phyloP scores from a whole-genome alignment of 2,329 filamentous ascomycete species.

The Zasmidium citrigriseum region DNA sequence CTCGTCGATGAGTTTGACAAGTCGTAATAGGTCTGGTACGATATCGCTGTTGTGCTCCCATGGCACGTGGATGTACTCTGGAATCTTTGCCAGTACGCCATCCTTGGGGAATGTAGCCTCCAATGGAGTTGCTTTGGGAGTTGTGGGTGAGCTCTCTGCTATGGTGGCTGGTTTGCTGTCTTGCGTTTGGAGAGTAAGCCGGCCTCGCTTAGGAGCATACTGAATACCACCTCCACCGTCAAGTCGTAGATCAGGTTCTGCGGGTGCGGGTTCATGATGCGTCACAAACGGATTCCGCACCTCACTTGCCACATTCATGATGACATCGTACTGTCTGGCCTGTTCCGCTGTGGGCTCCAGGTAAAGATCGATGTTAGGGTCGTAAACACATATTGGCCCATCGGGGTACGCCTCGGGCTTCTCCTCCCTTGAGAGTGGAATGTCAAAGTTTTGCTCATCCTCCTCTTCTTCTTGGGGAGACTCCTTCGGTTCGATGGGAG shows the following conservation, averaged over 20 bases:
- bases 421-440: constrained; percentile 61
- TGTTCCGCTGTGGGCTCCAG: constrained; percentile 77
- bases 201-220: constrained; percentile 32
- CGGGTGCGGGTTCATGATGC: constrained; percentile 11
- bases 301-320: constrained; percentile 82
- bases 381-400: constrained; percentile 79
- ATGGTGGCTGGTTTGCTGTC: neutral
- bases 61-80: constrained; percentile 83
- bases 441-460: constrained; percentile 53
- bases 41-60: constrained; percentile 92
- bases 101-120: constrained; percentile 20
- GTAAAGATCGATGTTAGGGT: constrained; percentile 75
- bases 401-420: constrained; percentile 82
- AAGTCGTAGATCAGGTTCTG: constrained; percentile 35
- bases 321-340: constrained; percentile 74
- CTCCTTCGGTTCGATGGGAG: constrained; percentile 24
- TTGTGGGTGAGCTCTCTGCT: constrained; percentile 42
- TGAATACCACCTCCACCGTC: constrained; percentile 37
- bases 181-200: neutral
- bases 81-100: constrained; percentile 49
- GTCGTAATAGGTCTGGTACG: constrained; percentile 69
- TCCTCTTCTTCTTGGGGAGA: constrained; percentile 41
- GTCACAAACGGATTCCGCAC: constrained; percentile 71
- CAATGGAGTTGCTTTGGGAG: constrained; percentile 57
- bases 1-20: constrained; percentile 76